Evolutionary conservation across 2,329 filamentous ascomycete genomes (phyloP), one percentile per base, ranked within the genome.

Genomic region (Sporothrix brunneoviolacea): DNA sequence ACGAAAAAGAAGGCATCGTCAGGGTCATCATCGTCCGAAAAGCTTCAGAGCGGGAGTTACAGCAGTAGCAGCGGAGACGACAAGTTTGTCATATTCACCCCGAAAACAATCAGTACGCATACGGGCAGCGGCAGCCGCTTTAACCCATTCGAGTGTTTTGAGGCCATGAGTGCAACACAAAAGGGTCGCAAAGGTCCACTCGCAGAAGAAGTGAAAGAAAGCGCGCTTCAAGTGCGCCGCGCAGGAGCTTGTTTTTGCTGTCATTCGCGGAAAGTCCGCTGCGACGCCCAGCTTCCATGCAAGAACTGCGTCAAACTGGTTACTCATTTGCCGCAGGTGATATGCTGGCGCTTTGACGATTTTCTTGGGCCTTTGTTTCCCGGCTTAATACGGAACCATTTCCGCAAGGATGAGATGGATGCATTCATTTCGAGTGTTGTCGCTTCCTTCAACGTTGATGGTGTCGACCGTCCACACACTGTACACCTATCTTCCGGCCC

Each of bases 321-420:
- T 48, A 60, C 67, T 2, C 64, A 70, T 44, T 67, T 79, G 13
- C 76, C 77, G 2, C 73, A 77, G 57, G 70, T 76, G 18, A 68
- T 81, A 21, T 81, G 77, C 64, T 80, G 77, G 77, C 75, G 76
- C 59, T 80, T 81, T 53, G 68, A 70, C 36, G 76, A 80, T 59
- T 81, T 81, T 53, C 54, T 75, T 8, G 66, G 68, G 0, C 67
- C 74, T 3, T 58, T 81, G 22, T 80, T 80, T 50, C 77, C 77
- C 4, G 65, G 65, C 8, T 72, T 79, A 50, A 71, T 80, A 32
- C 68, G 76, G 7, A 59, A 59, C 0, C 77, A 80, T 59, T 71
- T 81, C 53, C 64, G 62, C 40, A 74, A 71, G 55, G 74, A 77
- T 3, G 68, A 72, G 53, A 75, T 80, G 66, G 54, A 60, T 9